These are phyloP conservation scores for Extremus antarcticus DNA, from an alignment of 495 filamentous ascomycete species.

Conservation along the genomic window DNA sequence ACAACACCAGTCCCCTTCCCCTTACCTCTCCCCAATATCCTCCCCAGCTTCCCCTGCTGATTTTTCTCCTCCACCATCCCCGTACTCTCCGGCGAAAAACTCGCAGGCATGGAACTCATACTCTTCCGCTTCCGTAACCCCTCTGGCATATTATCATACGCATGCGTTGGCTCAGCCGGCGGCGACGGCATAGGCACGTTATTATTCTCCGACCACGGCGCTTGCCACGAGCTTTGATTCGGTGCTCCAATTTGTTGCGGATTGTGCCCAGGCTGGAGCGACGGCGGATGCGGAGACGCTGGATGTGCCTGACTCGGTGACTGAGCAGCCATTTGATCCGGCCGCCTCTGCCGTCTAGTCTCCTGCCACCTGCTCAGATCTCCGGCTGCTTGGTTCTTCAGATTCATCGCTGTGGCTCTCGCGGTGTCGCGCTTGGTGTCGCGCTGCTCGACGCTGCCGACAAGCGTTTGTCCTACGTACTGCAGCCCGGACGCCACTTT, in stretches of 20 bases:
- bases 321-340: neutral
- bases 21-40: neutral
- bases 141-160: neutral
- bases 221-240: neutral
- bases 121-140: neutral
- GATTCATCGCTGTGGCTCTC: conserved; percentile 1
- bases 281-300: neutral
- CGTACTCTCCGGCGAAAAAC: neutral
- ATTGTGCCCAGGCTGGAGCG: neutral
- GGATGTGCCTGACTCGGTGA: neutral
- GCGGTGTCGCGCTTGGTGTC: neutral
- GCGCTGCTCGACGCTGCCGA: conserved; percentile 1
- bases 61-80: neutral
- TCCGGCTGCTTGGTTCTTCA: conserved; percentile 9
- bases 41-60: neutral
- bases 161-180: neutral
- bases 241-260: too few relatives aligned
- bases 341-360: neutral
- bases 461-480: conserved; percentile 8
- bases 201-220: neutral
- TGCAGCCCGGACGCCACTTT: conserved; percentile 1
- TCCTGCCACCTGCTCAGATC: neutral
- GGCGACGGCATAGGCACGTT: neutral
- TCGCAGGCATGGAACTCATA: neutral
- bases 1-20: too few relatives aligned